A percentile compares a stretch with the other conserved stretches of the same genome.
Conservation (phyloP, 108 stramenopile species). For the Epithemia pelagica region DNA sequence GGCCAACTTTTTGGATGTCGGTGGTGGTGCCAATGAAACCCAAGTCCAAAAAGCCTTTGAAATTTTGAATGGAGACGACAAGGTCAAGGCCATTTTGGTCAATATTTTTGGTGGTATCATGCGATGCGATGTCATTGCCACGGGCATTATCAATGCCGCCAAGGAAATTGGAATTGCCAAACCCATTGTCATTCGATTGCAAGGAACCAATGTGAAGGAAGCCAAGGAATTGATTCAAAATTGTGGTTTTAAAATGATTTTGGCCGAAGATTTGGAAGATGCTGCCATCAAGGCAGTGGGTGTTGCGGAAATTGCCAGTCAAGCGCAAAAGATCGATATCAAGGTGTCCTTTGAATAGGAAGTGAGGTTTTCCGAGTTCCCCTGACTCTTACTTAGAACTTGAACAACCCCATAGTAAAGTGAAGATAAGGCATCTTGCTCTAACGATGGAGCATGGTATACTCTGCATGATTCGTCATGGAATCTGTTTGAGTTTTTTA, state of each 20-base stretch:
- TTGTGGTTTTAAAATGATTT: slow-evolving; percentile 44
- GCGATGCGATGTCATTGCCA: slow-evolving; percentile 92
- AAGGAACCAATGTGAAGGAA: slow-evolving; percentile 90
- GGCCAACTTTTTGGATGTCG: slow-evolving; percentile 97
- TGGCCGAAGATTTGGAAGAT: slow-evolving; percentile 86
- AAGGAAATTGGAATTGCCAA: slow-evolving; percentile 75
- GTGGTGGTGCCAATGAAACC: slow-evolving; percentile 70
- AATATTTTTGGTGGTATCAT: slow-evolving; percentile 98
- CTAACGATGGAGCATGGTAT: not conserved
- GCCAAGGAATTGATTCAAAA: slow-evolving; percentile 82
- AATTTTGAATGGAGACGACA: slow-evolving; percentile 59
- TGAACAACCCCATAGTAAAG: too few relatives aligned
- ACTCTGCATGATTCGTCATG: too few relatives aligned
- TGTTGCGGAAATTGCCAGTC: slow-evolving; percentile 65
- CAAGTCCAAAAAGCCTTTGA: slow-evolving; percentile 78
- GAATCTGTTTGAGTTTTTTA: too few relatives aligned
- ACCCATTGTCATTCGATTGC: slow-evolving; percentile 85
- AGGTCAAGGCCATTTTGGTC: slow-evolving; percentile 85
- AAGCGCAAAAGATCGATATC: slow-evolving; percentile 62
- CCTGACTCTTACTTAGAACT: too few relatives aligned
- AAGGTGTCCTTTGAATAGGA: slow-evolving; percentile 70
- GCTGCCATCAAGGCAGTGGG: slow-evolving; percentile 89
- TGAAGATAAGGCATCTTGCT: not conserved
- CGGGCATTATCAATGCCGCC: slow-evolving; percentile 83
- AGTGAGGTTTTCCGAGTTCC: too few relatives aligned